Percentiles rank a stretch among this genome's conserved stretches.
Evolutionary conservation across 495 filamentous ascomycete species (phyloP).

Genomic region (Hypoxylon trugodes): DNA sequence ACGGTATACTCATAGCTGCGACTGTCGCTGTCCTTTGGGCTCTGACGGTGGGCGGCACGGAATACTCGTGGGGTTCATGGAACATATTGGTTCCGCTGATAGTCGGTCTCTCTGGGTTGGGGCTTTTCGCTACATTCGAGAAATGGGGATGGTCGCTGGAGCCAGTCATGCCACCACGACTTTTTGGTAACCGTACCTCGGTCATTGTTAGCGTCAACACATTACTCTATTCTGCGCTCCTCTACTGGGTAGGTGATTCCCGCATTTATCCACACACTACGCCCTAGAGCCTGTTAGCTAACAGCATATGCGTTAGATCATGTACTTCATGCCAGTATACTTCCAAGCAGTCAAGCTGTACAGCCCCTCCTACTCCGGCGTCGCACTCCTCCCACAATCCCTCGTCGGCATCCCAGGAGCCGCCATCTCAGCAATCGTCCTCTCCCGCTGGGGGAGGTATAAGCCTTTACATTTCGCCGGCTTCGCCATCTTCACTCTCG

Average conservation of each 20-base stretch:
- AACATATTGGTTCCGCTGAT: constrained; percentile 40
- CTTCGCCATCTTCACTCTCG: not conserved
- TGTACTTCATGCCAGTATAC: constrained; percentile 59
- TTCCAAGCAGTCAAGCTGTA: constrained; percentile 52
- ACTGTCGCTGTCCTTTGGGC: not conserved
- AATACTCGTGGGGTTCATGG: constrained; percentile 43
- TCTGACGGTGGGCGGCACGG: constrained; percentile 27
- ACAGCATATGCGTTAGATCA: not conserved
- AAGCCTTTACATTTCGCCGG: not conserved
- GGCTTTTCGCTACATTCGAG: constrained; percentile 28
- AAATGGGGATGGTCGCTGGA: constrained; percentile 6
- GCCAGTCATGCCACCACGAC: constrained; percentile 36
- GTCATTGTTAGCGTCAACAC: constrained; percentile 22
- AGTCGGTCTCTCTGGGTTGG: constrained; percentile 36
- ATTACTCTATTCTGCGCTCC: constrained; percentile 21
- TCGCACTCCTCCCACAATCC: constrained; percentile 48
- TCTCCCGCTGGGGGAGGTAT: constrained; percentile 50
- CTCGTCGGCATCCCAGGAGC: constrained; percentile 43
- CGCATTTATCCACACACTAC: not conserved
- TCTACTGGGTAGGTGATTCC: constrained; percentile 40
- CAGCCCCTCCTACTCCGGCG: constrained; percentile 43
- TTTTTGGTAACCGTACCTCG: constrained; percentile 43
- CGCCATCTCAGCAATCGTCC: constrained; percentile 38
- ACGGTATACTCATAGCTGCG: constrained; percentile 40
- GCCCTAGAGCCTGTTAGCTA: not conserved